Base-by-base conservation (phyloP, 371 early-diverging fungal genomes). In the Mucor velutinosus region DNA sequence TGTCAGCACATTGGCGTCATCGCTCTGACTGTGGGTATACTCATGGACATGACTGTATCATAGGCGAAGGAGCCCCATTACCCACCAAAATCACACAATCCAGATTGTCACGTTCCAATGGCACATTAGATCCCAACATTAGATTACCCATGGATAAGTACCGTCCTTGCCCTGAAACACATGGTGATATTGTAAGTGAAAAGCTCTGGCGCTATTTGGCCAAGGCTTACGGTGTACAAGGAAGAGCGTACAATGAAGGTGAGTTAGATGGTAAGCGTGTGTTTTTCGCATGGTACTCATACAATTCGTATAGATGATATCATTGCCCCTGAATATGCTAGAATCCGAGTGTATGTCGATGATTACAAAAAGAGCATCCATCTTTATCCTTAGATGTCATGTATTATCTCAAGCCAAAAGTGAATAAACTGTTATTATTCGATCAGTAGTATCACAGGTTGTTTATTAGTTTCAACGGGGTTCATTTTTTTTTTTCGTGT, bases 141-240 rank as follows among this genome's bases (percentile, higher is more conserved):
- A 49, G 81, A 64, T 58, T 81, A 14, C 81, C 81, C 2, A 71
- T 74, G 65, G 81, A 81, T 57, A 81, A 81, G 64, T 81, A 78
- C 35, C 75, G 81, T 32, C 81, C 81, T 19, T 67, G 78, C 6
- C 81, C 81, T 35, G 81, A 81, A 49, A 81, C 81, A 43, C 78
- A 78, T 63, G 81, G 74, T n/a, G 81, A 81, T 53, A 81, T 81
- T 56, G 60, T 81, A 15, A 81, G 81, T 67, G 77, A 78, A 37
- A 73, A 67, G 11, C 72, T 81, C 17, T 81, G 78, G 78, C 53
- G 62, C 15, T 81, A 76, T 47, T 33, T 81, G 23, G 70, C 62
- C 25, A 76, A 78, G 30, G 75, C 75, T 0, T 81, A 81, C 58
- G 81, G 81, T 51, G 74, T 81, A 2, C 78, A 78, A 56, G 81